phyloP scores from a whole-genome alignment of 1,284 basidiomycete species.

The Filobasidium uniguttulatum region DNA sequence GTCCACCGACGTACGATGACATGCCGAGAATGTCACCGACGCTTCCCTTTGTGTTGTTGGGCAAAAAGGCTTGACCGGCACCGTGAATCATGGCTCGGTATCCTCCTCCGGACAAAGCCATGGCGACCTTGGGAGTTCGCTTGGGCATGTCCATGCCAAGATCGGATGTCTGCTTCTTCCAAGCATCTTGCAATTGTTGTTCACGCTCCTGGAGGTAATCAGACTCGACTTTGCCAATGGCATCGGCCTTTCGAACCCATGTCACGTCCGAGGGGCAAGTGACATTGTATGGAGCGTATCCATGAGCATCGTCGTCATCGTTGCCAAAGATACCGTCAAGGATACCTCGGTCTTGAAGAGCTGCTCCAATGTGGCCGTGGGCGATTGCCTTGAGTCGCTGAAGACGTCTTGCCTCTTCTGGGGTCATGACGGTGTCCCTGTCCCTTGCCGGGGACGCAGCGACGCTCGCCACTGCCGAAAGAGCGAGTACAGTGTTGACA shows the following conservation, averaged over 20 bases:
- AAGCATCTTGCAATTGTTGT: constrained; percentile 18
- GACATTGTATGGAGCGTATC: constrained; percentile 30
- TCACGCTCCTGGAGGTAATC: constrained; percentile 22
- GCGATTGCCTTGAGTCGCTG: too few relatives aligned
- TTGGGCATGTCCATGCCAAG: constrained; percentile 24
- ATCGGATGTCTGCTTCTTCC: constrained; percentile 20
- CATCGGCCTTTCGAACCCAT: constrained; percentile 27
- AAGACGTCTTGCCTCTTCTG: too few relatives aligned
- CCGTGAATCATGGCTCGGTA: constrained; percentile 39
- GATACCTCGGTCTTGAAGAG: not conserved
- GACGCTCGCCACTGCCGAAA: too few relatives aligned
- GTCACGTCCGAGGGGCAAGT: constrained; percentile 26
- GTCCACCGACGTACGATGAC: constrained; percentile 31
- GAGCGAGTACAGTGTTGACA: too few relatives aligned
- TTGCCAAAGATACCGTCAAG: constrained; percentile 10
- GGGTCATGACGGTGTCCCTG: too few relatives aligned
- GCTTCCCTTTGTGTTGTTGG: constrained; percentile 8
- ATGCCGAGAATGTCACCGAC: constrained; percentile 12
- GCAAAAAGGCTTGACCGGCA: constrained; percentile 12
- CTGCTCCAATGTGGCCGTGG: too few relatives aligned
- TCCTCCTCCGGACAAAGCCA: constrained; percentile 40
- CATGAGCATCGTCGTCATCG: constrained; percentile 8
- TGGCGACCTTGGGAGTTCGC: constrained; percentile 33
- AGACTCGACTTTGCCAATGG: constrained; percentile 22
- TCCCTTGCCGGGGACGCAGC: too few relatives aligned